These are phyloP conservation scores for Xylaria multiplex DNA, from an alignment of 2,329 filamentous ascomycete species.

Conservation along the genomic window DNA sequence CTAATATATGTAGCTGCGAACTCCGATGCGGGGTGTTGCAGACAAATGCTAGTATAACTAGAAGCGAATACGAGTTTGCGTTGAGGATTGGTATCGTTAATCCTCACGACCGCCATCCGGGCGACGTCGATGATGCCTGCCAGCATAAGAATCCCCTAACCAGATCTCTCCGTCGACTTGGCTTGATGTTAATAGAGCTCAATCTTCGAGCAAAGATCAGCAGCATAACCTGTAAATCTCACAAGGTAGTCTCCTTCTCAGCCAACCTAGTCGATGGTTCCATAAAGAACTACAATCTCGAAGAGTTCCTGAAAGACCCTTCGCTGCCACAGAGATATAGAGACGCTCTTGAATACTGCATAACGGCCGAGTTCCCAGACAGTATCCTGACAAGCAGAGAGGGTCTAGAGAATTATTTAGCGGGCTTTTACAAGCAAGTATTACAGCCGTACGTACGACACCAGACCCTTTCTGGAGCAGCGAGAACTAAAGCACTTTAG, in stretches of 20 bases:
- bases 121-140: not conserved
- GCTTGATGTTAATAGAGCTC: slow-evolving; percentile 3
- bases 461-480: not conserved
- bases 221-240: not conserved
- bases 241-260: not conserved
- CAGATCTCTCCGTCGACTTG: not conserved
- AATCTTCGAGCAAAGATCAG: not conserved
- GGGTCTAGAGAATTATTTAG: not conserved
- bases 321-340: not conserved
- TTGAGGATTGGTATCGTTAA: not conserved
- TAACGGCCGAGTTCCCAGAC: not conserved
- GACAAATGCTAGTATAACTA: not conserved
- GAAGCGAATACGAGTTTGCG: slow-evolving; percentile 6
- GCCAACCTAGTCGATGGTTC: not conserved
- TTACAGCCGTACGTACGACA: slow-evolving; percentile 1
- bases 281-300: not conserved
- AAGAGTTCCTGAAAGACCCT: not conserved
- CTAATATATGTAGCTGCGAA: slow-evolving; percentile 2
- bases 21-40: slow-evolving; percentile 3
- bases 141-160: not conserved
- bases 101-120: not conserved
- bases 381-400: not conserved
- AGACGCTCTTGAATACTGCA: slow-evolving; percentile 3
- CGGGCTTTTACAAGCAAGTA: not conserved
- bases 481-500: not conserved